Percentiles rank a stretch among this genome's conserved stretches.
phyloP scores from a whole-genome alignment of 23 red algal species.

The Agarophyton chilense region DNA sequence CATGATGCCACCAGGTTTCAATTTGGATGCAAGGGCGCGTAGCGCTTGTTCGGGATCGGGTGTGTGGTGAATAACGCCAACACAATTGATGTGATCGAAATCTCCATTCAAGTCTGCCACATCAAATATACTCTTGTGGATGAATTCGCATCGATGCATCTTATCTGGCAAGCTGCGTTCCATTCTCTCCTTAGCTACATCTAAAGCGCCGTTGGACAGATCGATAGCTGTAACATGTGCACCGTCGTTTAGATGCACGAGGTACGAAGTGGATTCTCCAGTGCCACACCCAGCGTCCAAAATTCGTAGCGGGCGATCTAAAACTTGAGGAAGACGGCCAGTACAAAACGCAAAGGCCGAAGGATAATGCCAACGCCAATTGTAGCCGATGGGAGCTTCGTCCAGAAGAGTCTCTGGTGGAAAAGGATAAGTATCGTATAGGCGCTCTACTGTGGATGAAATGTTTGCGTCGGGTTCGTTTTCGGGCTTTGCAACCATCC shows the following conservation, averaged over 20 bases:
- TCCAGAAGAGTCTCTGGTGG: slow-evolving; percentile 93
- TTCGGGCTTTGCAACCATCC: slow-evolving; percentile 73
- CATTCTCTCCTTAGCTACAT: slow-evolving; percentile 80
- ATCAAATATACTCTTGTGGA: slow-evolving; percentile 80
- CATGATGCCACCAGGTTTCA: slow-evolving; percentile 88
- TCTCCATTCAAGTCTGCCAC: slow-evolving; percentile 79
- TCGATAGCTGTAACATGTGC: slow-evolving; percentile 90
- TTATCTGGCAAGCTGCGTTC: slow-evolving; percentile 65
- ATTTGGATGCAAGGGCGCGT: slow-evolving; percentile 75
- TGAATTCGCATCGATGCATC: slow-evolving; percentile 47
- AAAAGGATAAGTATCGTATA: slow-evolving; percentile 96
- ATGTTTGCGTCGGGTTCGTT: slow-evolving; percentile 75
- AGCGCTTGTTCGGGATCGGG: slow-evolving; percentile 87
- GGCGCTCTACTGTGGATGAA: slow-evolving; percentile 72
- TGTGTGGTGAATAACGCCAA: slow-evolving; percentile 98
- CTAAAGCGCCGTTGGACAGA: slow-evolving; percentile 82
- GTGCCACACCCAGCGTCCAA: slow-evolving; percentile 99
- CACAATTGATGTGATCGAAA: slow-evolving; percentile 98
- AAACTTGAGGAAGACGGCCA: slow-evolving; percentile 47
- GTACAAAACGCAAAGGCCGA: slow-evolving; percentile 95
- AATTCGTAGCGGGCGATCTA: slow-evolving; percentile 64
- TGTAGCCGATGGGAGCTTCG: slow-evolving; percentile 94
- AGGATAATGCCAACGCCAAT: slow-evolving; percentile 99
- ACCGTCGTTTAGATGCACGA: slow-evolving; percentile 92
- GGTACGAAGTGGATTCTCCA: slow-evolving; percentile 90